Evolutionary conservation across 495 filamentous ascomycete species (phyloP).

Genomic region (Penicillium tannophilum): DNA sequence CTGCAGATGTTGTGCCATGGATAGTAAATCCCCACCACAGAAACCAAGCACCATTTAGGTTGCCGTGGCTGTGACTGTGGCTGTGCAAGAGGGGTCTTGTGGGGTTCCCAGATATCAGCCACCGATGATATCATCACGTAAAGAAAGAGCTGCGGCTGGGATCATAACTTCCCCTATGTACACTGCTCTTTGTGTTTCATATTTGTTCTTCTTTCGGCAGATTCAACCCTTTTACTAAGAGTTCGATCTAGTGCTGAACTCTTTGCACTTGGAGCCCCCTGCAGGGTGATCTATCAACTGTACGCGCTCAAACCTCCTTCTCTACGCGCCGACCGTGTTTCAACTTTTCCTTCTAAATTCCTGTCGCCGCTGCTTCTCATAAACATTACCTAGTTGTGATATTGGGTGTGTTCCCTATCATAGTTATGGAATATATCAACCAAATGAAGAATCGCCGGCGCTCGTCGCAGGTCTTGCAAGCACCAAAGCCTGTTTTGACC

Average conservation of each 20-base stretch:
- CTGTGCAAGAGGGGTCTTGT: neutral
- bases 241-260: neutral
- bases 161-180: neutral
- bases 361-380: neutral
- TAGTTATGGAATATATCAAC: constrained; percentile 46
- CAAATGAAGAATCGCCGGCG: constrained; percentile 36
- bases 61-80: neutral
- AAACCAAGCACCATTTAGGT: neutral
- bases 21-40: too few relatives aligned
- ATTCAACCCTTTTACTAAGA: neutral
- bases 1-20: too few relatives aligned
- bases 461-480: constrained; percentile 29
- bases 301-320: constrained; percentile 15
- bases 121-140: constrained; percentile 29
- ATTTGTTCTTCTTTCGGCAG: neutral
- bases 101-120: constrained; percentile 13
- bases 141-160: neutral
- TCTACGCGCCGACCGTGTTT: constrained; percentile 16
- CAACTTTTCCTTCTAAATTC: constrained; percentile 2
- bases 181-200: neutral
- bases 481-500: constrained; percentile 52
- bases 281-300: constrained; percentile 19
- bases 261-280: constrained; percentile 6
- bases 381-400: neutral
- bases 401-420: neutral